These are phyloP conservation scores for Phytophthora colocasiae DNA, from an alignment of 352 stramenopile genomes.

Conservation along the genomic window DNA sequence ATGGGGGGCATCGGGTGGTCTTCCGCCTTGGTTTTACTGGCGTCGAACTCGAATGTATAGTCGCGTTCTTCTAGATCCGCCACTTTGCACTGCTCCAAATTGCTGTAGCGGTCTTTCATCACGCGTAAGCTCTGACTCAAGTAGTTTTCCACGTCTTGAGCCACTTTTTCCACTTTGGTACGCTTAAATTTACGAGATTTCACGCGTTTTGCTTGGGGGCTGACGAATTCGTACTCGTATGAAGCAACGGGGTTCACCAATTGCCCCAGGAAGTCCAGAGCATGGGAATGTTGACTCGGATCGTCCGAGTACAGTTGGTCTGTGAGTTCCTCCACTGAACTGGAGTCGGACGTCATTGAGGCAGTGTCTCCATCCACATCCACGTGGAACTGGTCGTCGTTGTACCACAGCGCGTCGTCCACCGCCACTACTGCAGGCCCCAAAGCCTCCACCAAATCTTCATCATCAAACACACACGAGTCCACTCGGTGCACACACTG, in stretches of 20 bases:
- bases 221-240: conserved; percentile 34
- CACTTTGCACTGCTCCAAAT: conserved; percentile 25
- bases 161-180: conserved; percentile 46
- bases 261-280: conserved; percentile 53
- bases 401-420: conserved; percentile 57
- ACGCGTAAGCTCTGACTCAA: conserved; percentile 48
- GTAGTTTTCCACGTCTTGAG: conserved; percentile 51
- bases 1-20: conserved; percentile 59
- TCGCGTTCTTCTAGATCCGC: conserved; percentile 46
- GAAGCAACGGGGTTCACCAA: conserved; percentile 36
- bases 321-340: conserved; percentile 44
- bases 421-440: conserved; percentile 51
- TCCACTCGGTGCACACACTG: conserved; percentile 65
- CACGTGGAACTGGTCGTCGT: conserved; percentile 44
- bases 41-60: conserved; percentile 58
- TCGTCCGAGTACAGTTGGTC: conserved; percentile 57
- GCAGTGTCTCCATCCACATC: conserved; percentile 41
- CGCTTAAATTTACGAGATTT: conserved; percentile 17
- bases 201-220: conserved; percentile 14
- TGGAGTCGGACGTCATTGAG: conserved; percentile 43
- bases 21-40: conserved; percentile 26
- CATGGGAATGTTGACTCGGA: conserved; percentile 43
- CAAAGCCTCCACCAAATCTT: conserved; percentile 52
- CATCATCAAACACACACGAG: conserved; percentile 57
- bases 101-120: conserved; percentile 40